A percentile compares a stretch with the other conserved stretches of the same genome.
Evolutionary conservation across 805 yeast genomes (phyloP).

Genomic region (Pichia cephalocereana): DNA sequence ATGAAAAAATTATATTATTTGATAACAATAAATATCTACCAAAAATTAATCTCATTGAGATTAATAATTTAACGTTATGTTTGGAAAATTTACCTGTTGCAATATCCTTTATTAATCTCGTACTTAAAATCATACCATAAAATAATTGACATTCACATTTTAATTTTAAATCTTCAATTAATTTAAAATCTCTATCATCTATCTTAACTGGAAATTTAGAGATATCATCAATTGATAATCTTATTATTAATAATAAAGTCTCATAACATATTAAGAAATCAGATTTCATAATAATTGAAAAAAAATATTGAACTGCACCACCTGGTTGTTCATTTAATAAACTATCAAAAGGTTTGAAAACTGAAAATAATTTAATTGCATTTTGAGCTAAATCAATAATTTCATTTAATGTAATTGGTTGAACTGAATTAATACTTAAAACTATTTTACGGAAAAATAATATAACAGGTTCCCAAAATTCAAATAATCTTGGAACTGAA

Average conservation of each 20-base stretch:
- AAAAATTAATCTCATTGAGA: conserved; percentile 1
- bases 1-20: conserved; percentile 2
- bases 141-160: conserved; percentile 4
- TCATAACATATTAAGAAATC: conserved; percentile 2
- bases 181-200: neutral
- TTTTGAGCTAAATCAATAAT: conserved; percentile 4
- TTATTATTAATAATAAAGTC: neutral
- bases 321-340: neutral
- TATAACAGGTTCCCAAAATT: conserved; percentile 5
- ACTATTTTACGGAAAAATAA: conserved; percentile 2
- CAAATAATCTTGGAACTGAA: conserved; percentile 7
- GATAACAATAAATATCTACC: neutral
- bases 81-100: conserved; percentile 1
- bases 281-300: conserved; percentile 1
- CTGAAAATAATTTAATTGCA: neutral
- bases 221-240: conserved; percentile 5
- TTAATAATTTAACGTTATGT: neutral
- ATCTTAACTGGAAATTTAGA: neutral
- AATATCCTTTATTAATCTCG: conserved; percentile 1
- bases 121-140: neutral
- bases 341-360: conserved; percentile 1
- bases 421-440: conserved; percentile 5
- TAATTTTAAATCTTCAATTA: neutral
- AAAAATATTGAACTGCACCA: neutral
- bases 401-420: conserved; percentile 5